Evolutionary conservation across 257 asterid species (phyloP).

Genomic region (Solanum acaule): DNA sequence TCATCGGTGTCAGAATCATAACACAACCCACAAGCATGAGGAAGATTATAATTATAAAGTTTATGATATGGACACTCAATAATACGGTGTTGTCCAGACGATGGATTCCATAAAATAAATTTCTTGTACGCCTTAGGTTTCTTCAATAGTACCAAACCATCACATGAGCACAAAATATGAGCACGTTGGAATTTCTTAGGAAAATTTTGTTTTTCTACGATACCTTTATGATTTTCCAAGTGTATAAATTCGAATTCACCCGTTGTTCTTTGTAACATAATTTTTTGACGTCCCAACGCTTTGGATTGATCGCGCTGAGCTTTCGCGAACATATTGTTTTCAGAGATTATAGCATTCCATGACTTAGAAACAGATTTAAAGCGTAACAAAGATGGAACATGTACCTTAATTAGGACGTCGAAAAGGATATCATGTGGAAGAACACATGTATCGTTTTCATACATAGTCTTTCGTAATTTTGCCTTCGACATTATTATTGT

Average conservation of each 20-base stretch:
- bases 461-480: background rate
- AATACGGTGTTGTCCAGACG: background rate
- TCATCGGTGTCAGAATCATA: background rate
- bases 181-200: background rate
- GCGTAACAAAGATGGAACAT: background rate
- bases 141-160: background rate
- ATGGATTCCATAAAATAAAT: background rate
- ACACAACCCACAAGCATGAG: background rate
- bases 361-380: background rate
- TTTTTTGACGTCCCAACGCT: background rate
- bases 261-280: background rate
- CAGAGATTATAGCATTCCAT: background rate
- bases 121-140: background rate
- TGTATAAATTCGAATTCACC: background rate
- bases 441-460: background rate
- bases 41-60: background rate
- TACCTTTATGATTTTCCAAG: background rate
- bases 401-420: background rate
- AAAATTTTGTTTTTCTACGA: background rate
- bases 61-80: background rate
- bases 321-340: background rate
- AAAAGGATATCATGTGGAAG: background rate
- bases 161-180: background rate
- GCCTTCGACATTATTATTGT: background rate
- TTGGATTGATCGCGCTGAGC: background rate